phyloP scores from a whole-genome alignment of 228 moss, liverwort and hornwort species.

The Sphagnum fallax region DNA sequence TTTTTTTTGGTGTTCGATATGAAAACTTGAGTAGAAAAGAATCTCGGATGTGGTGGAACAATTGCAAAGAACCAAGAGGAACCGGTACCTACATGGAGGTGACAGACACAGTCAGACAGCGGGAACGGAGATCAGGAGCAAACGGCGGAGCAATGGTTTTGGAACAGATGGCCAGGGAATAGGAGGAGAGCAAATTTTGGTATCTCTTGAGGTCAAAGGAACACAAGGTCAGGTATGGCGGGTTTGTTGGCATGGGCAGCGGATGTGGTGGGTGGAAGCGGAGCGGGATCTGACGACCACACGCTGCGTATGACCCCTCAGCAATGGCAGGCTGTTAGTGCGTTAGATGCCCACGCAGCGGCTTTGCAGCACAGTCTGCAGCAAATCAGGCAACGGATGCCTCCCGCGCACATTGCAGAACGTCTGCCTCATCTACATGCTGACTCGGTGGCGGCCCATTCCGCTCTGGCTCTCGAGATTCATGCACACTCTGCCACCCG shows the following conservation, averaged over 20 bases:
- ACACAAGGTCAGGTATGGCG: constrained; percentile 33
- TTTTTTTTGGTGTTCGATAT: too few species aligned
- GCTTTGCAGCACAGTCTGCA: constrained; percentile 62
- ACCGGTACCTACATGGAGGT: too few species aligned
- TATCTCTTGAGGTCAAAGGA: background rate
- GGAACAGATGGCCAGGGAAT: too few species aligned
- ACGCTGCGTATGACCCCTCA: constrained; percentile 55
- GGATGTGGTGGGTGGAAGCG: constrained; percentile 80
- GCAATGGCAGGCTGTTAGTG: constrained; percentile 57
- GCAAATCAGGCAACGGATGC: constrained; percentile 67
- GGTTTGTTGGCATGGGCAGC: constrained; percentile 85
- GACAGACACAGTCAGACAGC: too few species aligned
- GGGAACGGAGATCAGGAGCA: too few species aligned
- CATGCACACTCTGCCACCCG: constrained; percentile 68
- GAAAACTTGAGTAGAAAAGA: too few species aligned
- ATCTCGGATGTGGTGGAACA: too few species aligned
- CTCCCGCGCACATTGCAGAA: constrained; percentile 69
- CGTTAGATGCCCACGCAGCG: constrained; percentile 61
- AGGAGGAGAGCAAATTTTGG: too few species aligned
- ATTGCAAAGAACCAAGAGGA: too few species aligned
- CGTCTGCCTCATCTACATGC: constrained; percentile 77
- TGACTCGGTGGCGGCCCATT: constrained; percentile 65
- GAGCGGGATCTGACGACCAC: constrained; percentile 31
- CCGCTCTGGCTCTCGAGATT: constrained; percentile 64
- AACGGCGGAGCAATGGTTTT: too few species aligned